Base-by-base conservation (phyloP, 2,329 filamentous ascomycete species). In the Colletotrichum tropicicola region DNA sequence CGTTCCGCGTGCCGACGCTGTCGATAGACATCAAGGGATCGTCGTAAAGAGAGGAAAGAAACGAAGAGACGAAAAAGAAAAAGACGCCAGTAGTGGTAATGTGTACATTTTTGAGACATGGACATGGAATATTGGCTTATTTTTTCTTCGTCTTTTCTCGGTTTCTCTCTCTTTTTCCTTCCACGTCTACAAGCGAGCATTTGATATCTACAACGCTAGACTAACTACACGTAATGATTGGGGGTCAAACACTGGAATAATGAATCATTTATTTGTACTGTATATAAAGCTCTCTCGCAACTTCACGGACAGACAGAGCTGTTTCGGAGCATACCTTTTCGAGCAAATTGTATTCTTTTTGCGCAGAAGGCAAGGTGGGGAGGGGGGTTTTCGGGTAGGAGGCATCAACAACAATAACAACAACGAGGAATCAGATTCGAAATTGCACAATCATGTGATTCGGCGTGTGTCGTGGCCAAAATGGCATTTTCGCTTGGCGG, bases 1-100 rank as follows among this genome's bases (percentile, higher is more conserved):
- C 85, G 1, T 85, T 87, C 67, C 74, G 74, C 32, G 83, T 84
- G 3, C 73, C 77, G 8, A 62, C 70, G 21, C 68, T 82, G 39
- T 73, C 77, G 27, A 76, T 82, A 67, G 73, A 80, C 43, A 70
- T 65, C 37, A 52, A 63, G 53, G 48, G 32, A 39, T 53, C 47
- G 5, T 54, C 49, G 27, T 60, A 23, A 55, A 19, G 17, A 23
- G n/a, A 7, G 19, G 2, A 19, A 13, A 51, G 15, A 45, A 45
- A 44, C 44, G 28, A 54, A 27, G 21, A 54, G 28, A 28, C 15
- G 54, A 39, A n/a, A 21, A 17, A 17, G 28, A 23, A n/a, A 23
- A 15, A 30, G 19, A 43, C n/a, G 4, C 41, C 41, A 10, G 37
- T 15, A 51, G 13, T 41, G 35, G 28, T 60, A 61, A 65, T 61